Conservation (phyloP, 306 rosid genomes). For the Quercus robur region DNA sequence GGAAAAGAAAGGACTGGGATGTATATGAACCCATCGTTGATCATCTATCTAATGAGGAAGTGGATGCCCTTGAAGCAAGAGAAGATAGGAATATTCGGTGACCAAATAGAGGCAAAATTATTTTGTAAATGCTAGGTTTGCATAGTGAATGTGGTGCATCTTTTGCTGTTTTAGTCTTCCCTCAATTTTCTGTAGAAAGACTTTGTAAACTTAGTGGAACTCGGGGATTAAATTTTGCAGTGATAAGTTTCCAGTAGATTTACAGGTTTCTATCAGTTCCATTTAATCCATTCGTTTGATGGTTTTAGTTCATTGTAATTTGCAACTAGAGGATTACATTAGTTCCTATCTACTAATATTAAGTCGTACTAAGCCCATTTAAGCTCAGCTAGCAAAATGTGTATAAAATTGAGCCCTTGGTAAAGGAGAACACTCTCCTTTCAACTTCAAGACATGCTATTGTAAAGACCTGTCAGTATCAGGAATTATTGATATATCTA, state of each 20-base stretch:
- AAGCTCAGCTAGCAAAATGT: neutral
- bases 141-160: neutral
- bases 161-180: neutral
- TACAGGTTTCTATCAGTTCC: neutral
- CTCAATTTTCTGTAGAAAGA: neutral
- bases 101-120: neutral
- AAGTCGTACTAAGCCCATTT: neutral
- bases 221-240: neutral
- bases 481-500: neutral
- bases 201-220: neutral
- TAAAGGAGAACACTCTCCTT: neutral
- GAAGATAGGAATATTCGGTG: constrained; percentile 72
- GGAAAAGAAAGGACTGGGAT: constrained; percentile 99
- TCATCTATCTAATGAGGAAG: constrained; percentile 87
- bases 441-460: neutral
- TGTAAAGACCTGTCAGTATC: neutral
- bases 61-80: constrained; percentile 90
- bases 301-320: neutral
- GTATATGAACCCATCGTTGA: constrained; percentile 88
- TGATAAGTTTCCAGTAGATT: neutral
- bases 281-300: neutral
- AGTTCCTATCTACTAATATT: neutral
- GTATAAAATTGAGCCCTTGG: neutral
- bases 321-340: neutral
- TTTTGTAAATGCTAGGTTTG: neutral